Evolutionary conservation across 371 early-diverging fungal genomes (phyloP).

Genomic region (Saksenaea oblongispora): DNA sequence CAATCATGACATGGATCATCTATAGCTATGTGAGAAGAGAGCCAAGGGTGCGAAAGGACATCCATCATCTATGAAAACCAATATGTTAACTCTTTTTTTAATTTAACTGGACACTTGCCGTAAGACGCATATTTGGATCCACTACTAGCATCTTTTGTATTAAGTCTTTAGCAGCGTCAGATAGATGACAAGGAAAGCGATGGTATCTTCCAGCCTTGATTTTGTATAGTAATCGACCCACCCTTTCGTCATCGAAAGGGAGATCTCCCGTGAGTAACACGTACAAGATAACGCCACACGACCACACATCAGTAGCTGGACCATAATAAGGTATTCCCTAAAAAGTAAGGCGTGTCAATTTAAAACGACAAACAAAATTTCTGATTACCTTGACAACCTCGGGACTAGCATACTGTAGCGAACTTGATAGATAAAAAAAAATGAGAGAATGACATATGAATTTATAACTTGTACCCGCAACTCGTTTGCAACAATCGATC

Average conservation of each 20-base stretch:
- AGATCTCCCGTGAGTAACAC: constrained; percentile 70
- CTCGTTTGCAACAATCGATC: constrained; percentile 71
- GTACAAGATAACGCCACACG: constrained; percentile 73
- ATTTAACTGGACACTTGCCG: constrained; percentile 26
- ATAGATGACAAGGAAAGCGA: constrained; percentile 61
- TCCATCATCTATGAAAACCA: constrained; percentile 27
- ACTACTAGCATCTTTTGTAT: constrained; percentile 30
- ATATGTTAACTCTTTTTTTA: constrained; percentile 3
- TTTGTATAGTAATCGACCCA: constrained; percentile 66
- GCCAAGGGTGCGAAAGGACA: constrained; percentile 39
- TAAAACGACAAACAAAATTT: constrained; percentile 79
- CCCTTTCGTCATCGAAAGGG: constrained; percentile 79
- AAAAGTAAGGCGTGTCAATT: constrained; percentile 80
- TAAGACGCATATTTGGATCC: constrained; percentile 39
- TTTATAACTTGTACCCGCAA: constrained; percentile 61
- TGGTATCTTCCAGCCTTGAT: constrained; percentile 49
- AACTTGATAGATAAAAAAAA: constrained; percentile 37
- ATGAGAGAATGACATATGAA: background rate
- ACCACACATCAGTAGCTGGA: constrained; percentile 78
- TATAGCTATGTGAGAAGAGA: constrained; percentile 7
- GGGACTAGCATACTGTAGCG: constrained; percentile 90
- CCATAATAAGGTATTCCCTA: constrained; percentile 72
- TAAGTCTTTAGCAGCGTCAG: constrained; percentile 59
- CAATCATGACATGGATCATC: constrained; percentile 12
- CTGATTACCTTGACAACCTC: constrained; percentile 84